Evolutionary conservation across 2,329 filamentous ascomycete genomes (phyloP).

Genomic region (Curvularia sp.): DNA sequence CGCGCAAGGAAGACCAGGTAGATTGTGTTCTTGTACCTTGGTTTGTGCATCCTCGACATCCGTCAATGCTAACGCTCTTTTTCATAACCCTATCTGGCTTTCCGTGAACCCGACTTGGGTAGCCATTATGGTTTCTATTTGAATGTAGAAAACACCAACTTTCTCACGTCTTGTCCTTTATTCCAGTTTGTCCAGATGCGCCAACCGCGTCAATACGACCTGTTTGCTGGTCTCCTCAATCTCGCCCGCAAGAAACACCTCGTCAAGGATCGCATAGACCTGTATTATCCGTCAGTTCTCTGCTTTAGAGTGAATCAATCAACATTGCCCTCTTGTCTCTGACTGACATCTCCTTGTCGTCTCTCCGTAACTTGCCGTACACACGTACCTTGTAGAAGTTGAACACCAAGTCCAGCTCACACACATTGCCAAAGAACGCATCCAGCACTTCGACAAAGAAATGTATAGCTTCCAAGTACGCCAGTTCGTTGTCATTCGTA

Average conservation of each 20-base stretch:
- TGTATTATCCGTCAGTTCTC: conserved; percentile 43
- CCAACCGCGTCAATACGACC: conserved; percentile 89
- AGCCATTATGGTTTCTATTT: background rate
- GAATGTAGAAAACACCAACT: background rate
- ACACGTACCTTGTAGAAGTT: conserved; percentile 71
- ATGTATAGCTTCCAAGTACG: conserved; percentile 96
- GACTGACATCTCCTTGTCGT: background rate
- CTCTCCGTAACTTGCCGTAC: background rate
- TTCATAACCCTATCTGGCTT: background rate
- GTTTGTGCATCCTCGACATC: background rate
- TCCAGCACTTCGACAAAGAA: conserved; percentile 99
- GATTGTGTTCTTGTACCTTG: background rate
- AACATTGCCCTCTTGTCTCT: background rate
- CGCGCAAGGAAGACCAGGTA: background rate
- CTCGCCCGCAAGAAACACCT: conserved; percentile 96
- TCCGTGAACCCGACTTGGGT: background rate
- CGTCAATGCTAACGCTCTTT: background rate
- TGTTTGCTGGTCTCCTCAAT: conserved; percentile 99
- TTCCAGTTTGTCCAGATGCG: conserved; percentile 96
- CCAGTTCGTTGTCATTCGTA: conserved; percentile 97
- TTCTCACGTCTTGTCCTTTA: conserved; percentile 49
- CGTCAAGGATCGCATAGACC: conserved; percentile 98
- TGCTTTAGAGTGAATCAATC: background rate
- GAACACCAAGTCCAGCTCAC: conserved; percentile 88
- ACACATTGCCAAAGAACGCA: conserved; percentile 98